Base-by-base conservation (phyloP, 2,329 filamentous ascomycete species). In the Didymella pomorum region DNA sequence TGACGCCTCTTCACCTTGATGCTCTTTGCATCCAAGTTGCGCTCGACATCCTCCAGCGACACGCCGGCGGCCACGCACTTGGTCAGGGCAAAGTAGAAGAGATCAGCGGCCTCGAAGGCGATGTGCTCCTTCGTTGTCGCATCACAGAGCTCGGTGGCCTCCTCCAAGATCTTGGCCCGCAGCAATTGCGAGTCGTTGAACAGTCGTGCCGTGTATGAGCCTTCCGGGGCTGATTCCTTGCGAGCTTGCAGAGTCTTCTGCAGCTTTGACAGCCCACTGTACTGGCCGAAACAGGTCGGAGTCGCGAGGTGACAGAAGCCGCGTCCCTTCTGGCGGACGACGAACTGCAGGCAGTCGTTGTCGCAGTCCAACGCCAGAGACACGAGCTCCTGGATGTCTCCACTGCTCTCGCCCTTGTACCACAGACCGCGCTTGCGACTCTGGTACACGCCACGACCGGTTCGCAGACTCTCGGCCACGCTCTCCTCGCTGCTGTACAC, bases 101-200 rank as follows among this genome's bases (percentile, higher is more conserved):
- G 81, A 73, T 99, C 95, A 0, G 95, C 95, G 9, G 95, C 93
- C 78, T 99, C 95, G 63, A 96, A 96, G 2, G 95, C 92, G 62
- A 97, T 86, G 14, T 98, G 91, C 62, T 93, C 84, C 60, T 91
- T 90, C 0, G 87, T 89, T 65, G 87, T 88, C 16, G 95, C 94
- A 64, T 95, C 88, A 72, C 94, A 97, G 41, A 99, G 84, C 80
- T 99, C 95, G 72, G 96, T 91, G 0, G 95, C 95, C 77, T 99
- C 95, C 78, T 99, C 95, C 88, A 98, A 96, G 55, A 99, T 97
- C 83, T 99, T 99, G 3, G 95, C 95, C 42, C 91, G 86, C 52
- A 97, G 80, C 54, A 99, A 84, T 76, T 96, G 93, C 68, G 92
- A 87, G 64, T 99, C 95, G 18, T 89, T 93, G 82, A 98, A 99